Evolutionary conservation across 495 filamentous ascomycete genomes (phyloP).

Genomic region (Baudoinia panamericana): DNA sequence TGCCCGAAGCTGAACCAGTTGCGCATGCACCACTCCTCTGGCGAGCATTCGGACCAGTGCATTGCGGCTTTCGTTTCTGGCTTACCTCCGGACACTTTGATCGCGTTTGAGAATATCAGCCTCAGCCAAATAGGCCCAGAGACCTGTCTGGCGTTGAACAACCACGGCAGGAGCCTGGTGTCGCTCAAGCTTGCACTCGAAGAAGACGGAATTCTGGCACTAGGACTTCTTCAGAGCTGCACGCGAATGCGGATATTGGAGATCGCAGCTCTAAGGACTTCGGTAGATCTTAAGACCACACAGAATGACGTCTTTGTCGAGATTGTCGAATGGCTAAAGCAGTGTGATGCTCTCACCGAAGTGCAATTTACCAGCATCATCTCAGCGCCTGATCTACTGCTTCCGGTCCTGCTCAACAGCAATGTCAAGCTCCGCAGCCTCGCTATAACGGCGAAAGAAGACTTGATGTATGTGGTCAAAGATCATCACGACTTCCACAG

Average conservation of each 20-base stretch:
- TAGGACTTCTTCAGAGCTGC: constrained; percentile 39
- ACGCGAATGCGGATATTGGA: constrained; percentile 39
- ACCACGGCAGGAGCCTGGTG: constrained; percentile 44
- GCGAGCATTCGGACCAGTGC: constrained; percentile 36
- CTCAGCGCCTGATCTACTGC: constrained; percentile 39
- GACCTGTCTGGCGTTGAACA: constrained; percentile 44
- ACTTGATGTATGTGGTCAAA: constrained; percentile 32
- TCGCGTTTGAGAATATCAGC: constrained; percentile 45
- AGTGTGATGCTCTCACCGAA: constrained; percentile 40
- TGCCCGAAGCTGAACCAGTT: constrained; percentile 51
- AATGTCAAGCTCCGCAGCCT: constrained; percentile 37
- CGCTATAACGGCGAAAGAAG: constrained; percentile 28
- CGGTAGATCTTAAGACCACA: constrained; percentile 31
- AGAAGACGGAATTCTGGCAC: constrained; percentile 33
- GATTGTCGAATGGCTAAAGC: constrained; percentile 41
- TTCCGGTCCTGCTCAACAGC: constrained; percentile 40
- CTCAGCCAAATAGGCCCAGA: constrained; percentile 38
- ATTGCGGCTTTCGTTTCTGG: constrained; percentile 45
- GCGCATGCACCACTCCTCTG: constrained; percentile 42
- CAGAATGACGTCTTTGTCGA: constrained; percentile 39
- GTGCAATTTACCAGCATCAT: constrained; percentile 41
- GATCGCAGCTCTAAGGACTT: constrained; percentile 32
- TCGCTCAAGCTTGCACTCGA: constrained; percentile 42
- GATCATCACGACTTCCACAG: constrained; percentile 38
- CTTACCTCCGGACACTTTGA: constrained; percentile 45